A percentile compares a stretch with the other conserved stretches of the same genome.
Conservation (phyloP, 2,329 filamentous ascomycete species). For the Xylariaceae sp. region DNA sequence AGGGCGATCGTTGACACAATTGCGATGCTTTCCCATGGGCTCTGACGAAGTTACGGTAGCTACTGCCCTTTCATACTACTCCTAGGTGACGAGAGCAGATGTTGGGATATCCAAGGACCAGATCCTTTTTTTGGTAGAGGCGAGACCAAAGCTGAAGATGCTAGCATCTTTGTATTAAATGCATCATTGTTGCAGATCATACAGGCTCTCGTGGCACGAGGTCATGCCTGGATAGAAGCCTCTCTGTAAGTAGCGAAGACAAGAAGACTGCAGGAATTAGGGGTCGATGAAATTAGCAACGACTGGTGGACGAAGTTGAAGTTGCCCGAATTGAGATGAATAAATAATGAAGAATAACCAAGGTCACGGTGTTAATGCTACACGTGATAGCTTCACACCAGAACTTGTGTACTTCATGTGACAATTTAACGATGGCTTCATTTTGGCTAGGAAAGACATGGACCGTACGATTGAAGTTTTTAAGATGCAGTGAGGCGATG, state of each 20-base stretch:
- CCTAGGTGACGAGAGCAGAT: slow-evolving; percentile 17
- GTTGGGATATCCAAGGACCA: slow-evolving; percentile 25
- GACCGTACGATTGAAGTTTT: neutral
- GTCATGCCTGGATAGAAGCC: slow-evolving; percentile 19
- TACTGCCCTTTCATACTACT: slow-evolving; percentile 17
- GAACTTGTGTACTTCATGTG: neutral
- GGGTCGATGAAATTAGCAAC: slow-evolving; percentile 8
- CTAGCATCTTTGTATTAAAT: slow-evolving; percentile 27
- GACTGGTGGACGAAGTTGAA: slow-evolving; percentile 13
- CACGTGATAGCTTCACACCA: neutral
- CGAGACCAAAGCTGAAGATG: slow-evolving; percentile 19
- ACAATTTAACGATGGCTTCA: too few species aligned
- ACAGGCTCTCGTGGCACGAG: slow-evolving; percentile 22
- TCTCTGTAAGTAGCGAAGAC: slow-evolving; percentile 18
- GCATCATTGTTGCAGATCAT: slow-evolving; percentile 19
- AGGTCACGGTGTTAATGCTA: neutral
- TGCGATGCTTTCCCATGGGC: slow-evolving; percentile 37
- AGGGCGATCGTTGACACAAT: slow-evolving; percentile 41
- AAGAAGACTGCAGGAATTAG: slow-evolving; percentile 11
- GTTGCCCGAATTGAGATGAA: slow-evolving; percentile 12
- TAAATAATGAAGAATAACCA: neutral
- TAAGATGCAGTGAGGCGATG: neutral
- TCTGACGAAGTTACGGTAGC: slow-evolving; percentile 40
- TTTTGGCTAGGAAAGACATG: neutral
- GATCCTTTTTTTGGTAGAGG: slow-evolving; percentile 14